Evolutionary conservation across 495 filamentous ascomycete genomes (phyloP), one percentile per base, ranked within the genome.

Genomic region (Daldinia loculata): DNA sequence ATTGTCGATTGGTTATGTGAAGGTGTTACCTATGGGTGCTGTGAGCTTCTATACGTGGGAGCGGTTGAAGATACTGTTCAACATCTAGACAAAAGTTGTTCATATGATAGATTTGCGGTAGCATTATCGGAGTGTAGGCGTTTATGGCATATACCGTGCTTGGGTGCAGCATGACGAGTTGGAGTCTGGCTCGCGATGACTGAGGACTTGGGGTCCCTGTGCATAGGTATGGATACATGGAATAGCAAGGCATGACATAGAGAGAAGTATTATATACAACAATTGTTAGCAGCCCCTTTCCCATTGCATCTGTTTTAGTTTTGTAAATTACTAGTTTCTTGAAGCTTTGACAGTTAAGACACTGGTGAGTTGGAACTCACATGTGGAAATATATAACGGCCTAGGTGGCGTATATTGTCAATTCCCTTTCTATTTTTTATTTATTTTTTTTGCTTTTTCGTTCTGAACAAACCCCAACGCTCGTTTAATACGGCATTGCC

Each of bases 1-100:
- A 0, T 80, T 99, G 77, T 92, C 91, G 4, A 98, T 99, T 77
- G 95, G 95, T 12, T 99, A 99, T 75, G 84, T 93, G 63, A 99
- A 99, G 82, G 88, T 99, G 61, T 83, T 98, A 59, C 95, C 95
- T 2, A 92, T 99, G 92, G 88, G 81, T 63, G 95, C 95, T 32
- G 91, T 91, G 48, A 90, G 89, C 76, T 89, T 90, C 76, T 91
- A 84, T 63, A 82, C 82, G 8, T 98, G 98, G 71, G 94, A 98
- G 81, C 84, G 94, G 72, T 80, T 89, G 67, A 97, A 95, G 83
- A 86, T 83, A 70, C 83, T 82, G 68, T 79, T 95, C 65, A 89
- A 90, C 41, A 94, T 95, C 63, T 94, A 86, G 77, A 76, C 7
- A 56, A 66, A 39, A 68, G n/a, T 27, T 34, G 19, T 52, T 48